A percentile compares a stretch with the other conserved stretches of the same genome.
phyloP scores from a whole-genome alignment of 192 early-diverging fungal species.

The Coemansia sp. region DNA sequence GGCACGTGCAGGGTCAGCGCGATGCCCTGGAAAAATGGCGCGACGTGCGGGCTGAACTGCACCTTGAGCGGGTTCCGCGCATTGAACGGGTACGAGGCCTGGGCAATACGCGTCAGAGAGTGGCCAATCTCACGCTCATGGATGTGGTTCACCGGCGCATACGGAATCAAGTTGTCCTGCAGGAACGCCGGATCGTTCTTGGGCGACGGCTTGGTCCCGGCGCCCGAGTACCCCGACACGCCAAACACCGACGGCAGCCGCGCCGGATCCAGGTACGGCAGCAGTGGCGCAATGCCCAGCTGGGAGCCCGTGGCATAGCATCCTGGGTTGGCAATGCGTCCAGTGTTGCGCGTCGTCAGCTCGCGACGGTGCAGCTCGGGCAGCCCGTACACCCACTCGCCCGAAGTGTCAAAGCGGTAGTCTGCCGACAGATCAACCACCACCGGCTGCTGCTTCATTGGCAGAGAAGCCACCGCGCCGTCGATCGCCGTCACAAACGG shows the following conservation, averaged over 20 bases:
- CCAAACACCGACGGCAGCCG: conserved; percentile 82
- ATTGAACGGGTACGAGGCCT: conserved; percentile 4
- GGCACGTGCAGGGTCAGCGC: conserved; percentile 85
- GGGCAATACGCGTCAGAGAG: conserved; percentile 54
- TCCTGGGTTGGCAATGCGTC: conserved; percentile 89
- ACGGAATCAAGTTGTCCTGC: conserved; percentile 87
- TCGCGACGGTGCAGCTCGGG: conserved; percentile 75
- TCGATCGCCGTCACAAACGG: conserved; percentile 88
- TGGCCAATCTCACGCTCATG: conserved; percentile 90
- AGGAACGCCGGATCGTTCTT: conserved; percentile 92
- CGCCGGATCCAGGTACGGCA: conserved; percentile 56
- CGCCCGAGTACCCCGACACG: conserved; percentile 97
- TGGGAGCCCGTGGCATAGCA: conserved; percentile 99
- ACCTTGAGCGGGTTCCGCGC: conserved; percentile 48
- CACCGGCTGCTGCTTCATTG: conserved; percentile 53
- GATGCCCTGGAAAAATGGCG: conserved; percentile 92
- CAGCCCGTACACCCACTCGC: conserved; percentile 82
- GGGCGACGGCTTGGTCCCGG: conserved; percentile 92
- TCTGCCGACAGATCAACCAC: conserved; percentile 91
- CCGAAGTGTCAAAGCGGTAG: conserved; percentile 74
- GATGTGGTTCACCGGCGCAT: conserved; percentile 89
- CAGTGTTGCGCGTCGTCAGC: conserved; percentile 51
- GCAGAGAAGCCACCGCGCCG: conserved; percentile 45
- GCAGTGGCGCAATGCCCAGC: conserved; percentile 79
- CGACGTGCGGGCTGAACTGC: conserved; percentile 88